Evolutionary conservation across 371 early-diverging fungal genomes (phyloP).

Genomic region (Conidiobolus incongruus): DNA sequence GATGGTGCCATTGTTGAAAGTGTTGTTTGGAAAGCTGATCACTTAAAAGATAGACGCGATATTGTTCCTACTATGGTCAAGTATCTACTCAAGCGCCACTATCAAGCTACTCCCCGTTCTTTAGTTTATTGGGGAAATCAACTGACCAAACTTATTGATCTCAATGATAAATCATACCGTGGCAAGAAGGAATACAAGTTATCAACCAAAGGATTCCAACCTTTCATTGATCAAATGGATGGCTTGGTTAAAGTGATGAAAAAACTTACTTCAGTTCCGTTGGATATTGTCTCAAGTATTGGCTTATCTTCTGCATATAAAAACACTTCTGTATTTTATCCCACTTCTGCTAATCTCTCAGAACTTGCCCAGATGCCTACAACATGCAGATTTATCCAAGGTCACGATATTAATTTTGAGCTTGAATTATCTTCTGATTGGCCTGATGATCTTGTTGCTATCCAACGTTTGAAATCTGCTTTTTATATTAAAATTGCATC

Average conservation of each 20-base stretch:
- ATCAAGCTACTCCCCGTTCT: constrained; percentile 13
- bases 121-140: constrained; percentile 47
- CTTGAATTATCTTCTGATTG: constrained; percentile 66
- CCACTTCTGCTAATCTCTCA: constrained; percentile 37
- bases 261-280: constrained; percentile 40
- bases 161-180: constrained; percentile 18
- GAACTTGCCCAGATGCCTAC: constrained; percentile 15
- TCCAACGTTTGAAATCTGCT: constrained; percentile 79
- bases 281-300: constrained; percentile 43
- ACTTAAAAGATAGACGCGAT: constrained; percentile 38
- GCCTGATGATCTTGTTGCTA: constrained; percentile 70
- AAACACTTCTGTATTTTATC: constrained; percentile 48
- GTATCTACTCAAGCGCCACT: constrained; percentile 50
- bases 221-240: constrained; percentile 41
- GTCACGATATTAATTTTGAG: constrained; percentile 55
- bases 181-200: constrained; percentile 21
- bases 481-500: constrained; percentile 47
- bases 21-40: constrained; percentile 48
- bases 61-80: constrained; percentile 60
- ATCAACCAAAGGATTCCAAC: constrained; percentile 33
- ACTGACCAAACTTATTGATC: constrained; percentile 25
- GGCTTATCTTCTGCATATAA: constrained; percentile 42
- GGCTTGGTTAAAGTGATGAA: constrained; percentile 39
- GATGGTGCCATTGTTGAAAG: constrained; percentile 65
- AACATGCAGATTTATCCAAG: constrained; percentile 35